These are phyloP conservation scores for Jamesozyma hellenica DNA, from an alignment of 805 yeast species.

Conservation along the genomic window DNA sequence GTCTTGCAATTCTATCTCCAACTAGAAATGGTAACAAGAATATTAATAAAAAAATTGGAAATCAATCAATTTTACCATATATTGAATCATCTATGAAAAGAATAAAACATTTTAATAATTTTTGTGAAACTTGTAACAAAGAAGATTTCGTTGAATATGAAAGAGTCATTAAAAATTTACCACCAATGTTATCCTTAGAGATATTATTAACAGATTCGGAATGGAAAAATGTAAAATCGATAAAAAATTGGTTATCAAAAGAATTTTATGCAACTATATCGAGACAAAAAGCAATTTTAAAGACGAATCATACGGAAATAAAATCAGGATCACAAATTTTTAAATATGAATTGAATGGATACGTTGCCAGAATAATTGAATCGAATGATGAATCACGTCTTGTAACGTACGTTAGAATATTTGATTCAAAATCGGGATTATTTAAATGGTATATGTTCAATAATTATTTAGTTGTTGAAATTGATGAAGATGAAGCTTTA, in stretches of 20 bases:
- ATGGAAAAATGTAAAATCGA: slow-evolving; percentile 39
- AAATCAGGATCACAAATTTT: slow-evolving; percentile 24
- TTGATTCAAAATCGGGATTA: slow-evolving; percentile 23
- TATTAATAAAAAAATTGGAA: slow-evolving; percentile 26
- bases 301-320: slow-evolving; percentile 23
- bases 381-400: slow-evolving; percentile 45
- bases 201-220: slow-evolving; percentile 47
- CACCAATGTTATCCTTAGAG: slow-evolving; percentile 57
- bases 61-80: slow-evolving; percentile 41
- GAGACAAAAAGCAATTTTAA: slow-evolving; percentile 32
- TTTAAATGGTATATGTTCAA: slow-evolving; percentile 74
- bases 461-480: slow-evolving; percentile 75
- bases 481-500: slow-evolving; percentile 69
- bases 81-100: slow-evolving; percentile 54
- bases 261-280: slow-evolving; percentile 43
- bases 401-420: slow-evolving; percentile 47
- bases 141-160: slow-evolving; percentile 47
- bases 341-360: slow-evolving; percentile 57
- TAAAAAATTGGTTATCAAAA: slow-evolving; percentile 50
- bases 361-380: slow-evolving; percentile 57
- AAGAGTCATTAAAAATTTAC: slow-evolving; percentile 43
- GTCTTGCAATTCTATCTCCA: slow-evolving; percentile 23
- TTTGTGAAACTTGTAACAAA: slow-evolving; percentile 43
- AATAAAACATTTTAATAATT: slow-evolving; percentile 38
- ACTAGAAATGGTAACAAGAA: slow-evolving; percentile 20